phyloP scores from a whole-genome alignment of 1,284 basidiomycete species.

The Sphaerobolus stellatus region DNA sequence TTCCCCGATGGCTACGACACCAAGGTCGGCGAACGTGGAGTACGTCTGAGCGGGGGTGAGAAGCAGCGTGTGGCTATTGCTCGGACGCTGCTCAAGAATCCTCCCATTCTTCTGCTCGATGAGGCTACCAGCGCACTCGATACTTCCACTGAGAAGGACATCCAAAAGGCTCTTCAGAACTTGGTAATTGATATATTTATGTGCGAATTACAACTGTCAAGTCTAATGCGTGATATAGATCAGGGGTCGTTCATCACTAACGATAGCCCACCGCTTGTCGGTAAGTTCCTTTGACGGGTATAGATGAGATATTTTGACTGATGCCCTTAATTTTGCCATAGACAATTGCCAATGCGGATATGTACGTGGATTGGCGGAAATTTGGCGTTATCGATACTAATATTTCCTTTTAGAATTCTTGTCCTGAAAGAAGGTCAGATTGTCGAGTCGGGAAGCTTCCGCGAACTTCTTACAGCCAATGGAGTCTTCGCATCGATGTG shows the following conservation, averaged over 20 bases:
- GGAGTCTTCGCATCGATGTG: slow-evolving; percentile 81
- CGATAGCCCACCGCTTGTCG: slow-evolving; percentile 77
- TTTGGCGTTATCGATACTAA: slow-evolving; percentile 13
- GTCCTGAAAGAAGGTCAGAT: slow-evolving; percentile 82
- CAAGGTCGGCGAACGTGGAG: slow-evolving; percentile 78
- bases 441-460: slow-evolving; percentile 74
- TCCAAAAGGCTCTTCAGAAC: slow-evolving; percentile 79
- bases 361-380: slow-evolving; percentile 42
- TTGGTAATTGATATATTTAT: slow-evolving; percentile 37
- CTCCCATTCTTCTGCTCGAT: slow-evolving; percentile 80
- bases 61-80: slow-evolving; percentile 88
- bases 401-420: slow-evolving; percentile 55
- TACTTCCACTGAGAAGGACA: slow-evolving; percentile 80
- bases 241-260: slow-evolving; percentile 69
- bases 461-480: slow-evolving; percentile 65
- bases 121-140: slow-evolving; percentile 82
- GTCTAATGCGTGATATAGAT: slow-evolving; percentile 17
- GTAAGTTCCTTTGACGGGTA: slow-evolving; percentile 43
- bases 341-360: slow-evolving; percentile 75
- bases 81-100: slow-evolving; percentile 81
- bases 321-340: slow-evolving; percentile 31
- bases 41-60: slow-evolving; percentile 76
- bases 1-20: slow-evolving; percentile 86
- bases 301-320: slow-evolving; percentile 12
- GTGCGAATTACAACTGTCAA: not conserved